Evolutionary conservation across 1,284 basidiomycete genomes (phyloP).

Genomic region (Mycosarcoma maydis): DNA sequence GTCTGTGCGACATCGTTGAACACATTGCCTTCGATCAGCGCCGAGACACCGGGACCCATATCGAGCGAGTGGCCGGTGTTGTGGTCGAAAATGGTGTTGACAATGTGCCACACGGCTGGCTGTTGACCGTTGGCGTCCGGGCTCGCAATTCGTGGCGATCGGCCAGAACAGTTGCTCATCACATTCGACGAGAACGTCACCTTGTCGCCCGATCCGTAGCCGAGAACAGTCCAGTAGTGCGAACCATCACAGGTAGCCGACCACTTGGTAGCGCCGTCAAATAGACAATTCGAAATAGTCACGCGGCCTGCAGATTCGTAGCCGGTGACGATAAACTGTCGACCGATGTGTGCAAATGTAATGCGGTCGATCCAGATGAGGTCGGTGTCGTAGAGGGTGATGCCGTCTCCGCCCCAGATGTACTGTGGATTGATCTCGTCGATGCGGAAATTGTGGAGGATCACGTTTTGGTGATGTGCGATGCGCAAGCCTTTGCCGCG

Average conservation of each 20-base stretch:
- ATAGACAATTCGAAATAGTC: conserved; percentile 37
- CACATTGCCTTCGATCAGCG: conserved; percentile 42
- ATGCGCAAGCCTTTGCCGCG: conserved; percentile 54
- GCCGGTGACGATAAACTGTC: conserved; percentile 44
- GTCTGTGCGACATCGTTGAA: conserved; percentile 37
- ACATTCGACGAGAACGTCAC: conserved; percentile 36
- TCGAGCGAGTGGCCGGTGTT: conserved; percentile 38
- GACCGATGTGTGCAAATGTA: conserved; percentile 50
- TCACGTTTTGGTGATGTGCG: conserved; percentile 59
- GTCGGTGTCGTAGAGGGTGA: conserved; percentile 38
- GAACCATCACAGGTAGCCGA: conserved; percentile 35
- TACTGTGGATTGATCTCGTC: conserved; percentile 33
- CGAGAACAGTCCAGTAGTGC: conserved; percentile 46
- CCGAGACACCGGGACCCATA: conserved; percentile 21
- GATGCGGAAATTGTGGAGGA: conserved; percentile 67
- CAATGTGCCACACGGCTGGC: conserved; percentile 34
- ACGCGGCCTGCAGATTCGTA: conserved; percentile 15
- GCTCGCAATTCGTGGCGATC: conserved; percentile 34
- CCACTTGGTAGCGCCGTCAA: conserved; percentile 42
- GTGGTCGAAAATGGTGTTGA: conserved; percentile 25
- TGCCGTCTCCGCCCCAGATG: conserved; percentile 59
- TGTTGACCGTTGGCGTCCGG: conserved; percentile 7
- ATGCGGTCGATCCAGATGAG: conserved; percentile 55
- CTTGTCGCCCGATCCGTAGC: conserved; percentile 34
- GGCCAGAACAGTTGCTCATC: conserved; percentile 42